Evolutionary conservation across 2,329 filamentous ascomycete genomes (phyloP).

Genomic region (Epichloe amarillans): DNA sequence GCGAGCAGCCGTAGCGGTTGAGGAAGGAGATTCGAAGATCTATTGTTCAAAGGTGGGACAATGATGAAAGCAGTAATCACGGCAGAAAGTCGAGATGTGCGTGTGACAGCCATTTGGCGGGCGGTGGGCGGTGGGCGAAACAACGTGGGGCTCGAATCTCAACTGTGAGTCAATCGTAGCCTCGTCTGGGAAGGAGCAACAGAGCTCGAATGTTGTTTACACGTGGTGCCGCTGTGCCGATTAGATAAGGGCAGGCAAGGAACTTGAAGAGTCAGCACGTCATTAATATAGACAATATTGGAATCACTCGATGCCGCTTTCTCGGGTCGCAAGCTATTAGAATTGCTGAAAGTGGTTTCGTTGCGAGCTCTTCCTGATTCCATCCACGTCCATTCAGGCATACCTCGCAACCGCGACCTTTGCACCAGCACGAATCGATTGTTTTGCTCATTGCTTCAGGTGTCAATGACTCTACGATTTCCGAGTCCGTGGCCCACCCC

Average conservation of each 20-base stretch:
- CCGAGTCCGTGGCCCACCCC: no score
- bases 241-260: neutral
- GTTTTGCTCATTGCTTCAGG: no score
- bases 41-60: neutral
- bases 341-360: neutral
- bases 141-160: neutral
- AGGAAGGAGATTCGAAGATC: neutral
- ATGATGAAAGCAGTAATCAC: neutral
- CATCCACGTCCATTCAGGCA: slow-evolving; percentile 13
- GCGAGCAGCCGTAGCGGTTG: neutral
- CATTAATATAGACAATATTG: no score
- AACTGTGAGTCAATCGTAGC: no score
- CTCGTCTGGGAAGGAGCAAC: neutral
- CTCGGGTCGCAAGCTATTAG: neutral
- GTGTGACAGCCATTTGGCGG: neutral
- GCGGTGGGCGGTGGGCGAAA: slow-evolving; percentile 2
- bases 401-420: neutral
- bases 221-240: neutral
- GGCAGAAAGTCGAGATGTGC: slow-evolving; percentile 1
- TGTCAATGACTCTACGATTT: no score
- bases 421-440: neutral
- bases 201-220: neutral
- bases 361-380: slow-evolving; percentile 15
- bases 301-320: neutral
- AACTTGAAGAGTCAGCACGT: neutral